Evolutionary conservation across 164 flowering plant species (phyloP).

Genomic region (Sedum album): DNA sequence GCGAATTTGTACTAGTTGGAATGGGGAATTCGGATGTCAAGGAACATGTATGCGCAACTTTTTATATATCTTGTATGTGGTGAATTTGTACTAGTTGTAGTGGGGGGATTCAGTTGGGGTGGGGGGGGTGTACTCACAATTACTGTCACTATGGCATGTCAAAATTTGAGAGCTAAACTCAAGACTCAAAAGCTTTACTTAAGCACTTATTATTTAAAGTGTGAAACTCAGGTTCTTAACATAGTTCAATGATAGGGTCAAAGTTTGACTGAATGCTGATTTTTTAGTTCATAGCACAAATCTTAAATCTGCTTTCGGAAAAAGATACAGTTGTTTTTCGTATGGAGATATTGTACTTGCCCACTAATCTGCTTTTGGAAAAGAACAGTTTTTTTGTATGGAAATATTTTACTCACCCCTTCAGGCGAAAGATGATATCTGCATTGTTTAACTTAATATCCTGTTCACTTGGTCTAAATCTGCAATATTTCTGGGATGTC

Average conservation of each 20-base stretch:
- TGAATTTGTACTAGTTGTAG: not conserved
- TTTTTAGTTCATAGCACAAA: not conserved
- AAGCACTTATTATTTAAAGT: too few species aligned
- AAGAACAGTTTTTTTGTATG: not conserved
- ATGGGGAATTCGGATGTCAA: not conserved
- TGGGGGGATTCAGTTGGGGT: too few species aligned
- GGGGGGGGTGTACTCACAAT: too few species aligned
- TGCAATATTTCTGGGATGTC: not conserved
- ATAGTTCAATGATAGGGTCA: not conserved
- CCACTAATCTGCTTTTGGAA: too few species aligned
- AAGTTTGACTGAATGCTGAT: not conserved
- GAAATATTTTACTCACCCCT: not conserved
- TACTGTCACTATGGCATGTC: too few species aligned
- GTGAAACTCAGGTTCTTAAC: not conserved
- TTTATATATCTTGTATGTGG: not conserved
- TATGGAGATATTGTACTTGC: too few species aligned
- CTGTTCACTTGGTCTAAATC: not conserved
- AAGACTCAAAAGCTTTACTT: not conserved
- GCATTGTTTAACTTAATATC: not conserved
- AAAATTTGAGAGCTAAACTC: not conserved
- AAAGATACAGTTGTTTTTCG: not conserved
- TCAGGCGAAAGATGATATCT: not conserved
- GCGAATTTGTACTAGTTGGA: not conserved
- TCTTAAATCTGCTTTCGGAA: not conserved
- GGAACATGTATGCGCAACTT: not conserved